Evolutionary conservation across 2,329 filamentous ascomycete species (phyloP).

Genomic region (Chaetomium globosum): DNA sequence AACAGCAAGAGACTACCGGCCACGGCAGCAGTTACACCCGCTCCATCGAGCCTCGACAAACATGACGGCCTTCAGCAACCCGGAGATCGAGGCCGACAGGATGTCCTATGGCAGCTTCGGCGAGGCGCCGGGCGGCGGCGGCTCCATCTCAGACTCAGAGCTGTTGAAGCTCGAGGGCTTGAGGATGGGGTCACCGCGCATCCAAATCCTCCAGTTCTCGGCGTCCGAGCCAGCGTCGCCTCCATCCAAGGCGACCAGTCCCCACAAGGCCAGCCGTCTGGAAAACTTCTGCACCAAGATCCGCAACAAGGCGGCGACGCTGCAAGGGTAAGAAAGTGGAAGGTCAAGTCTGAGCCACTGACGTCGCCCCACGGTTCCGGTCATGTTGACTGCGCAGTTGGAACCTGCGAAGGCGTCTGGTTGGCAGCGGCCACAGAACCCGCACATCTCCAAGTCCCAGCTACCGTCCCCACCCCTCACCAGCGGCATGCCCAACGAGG

Average conservation of each 20-base stretch:
- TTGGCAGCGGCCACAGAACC: constrained; percentile 22
- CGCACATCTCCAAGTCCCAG: constrained; percentile 26
- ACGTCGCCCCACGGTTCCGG: neutral
- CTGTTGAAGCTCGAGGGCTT: constrained; percentile 42
- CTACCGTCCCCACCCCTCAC: constrained; percentile 33
- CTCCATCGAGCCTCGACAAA: constrained; percentile 17
- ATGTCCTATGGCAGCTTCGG: constrained; percentile 16
- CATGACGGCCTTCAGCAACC: constrained; percentile 10
- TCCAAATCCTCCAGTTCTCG: constrained; percentile 30
- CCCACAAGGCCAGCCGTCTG: constrained; percentile 38
- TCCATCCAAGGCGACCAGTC: constrained; percentile 32
- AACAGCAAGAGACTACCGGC: neutral
- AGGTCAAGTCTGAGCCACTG: constrained; percentile 9
- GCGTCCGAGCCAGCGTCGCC: constrained; percentile 33
- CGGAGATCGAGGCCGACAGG: constrained; percentile 12
- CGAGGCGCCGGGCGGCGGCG: constrained; percentile 31
- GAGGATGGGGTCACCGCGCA: constrained; percentile 39
- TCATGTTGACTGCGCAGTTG: constrained; percentile 32
- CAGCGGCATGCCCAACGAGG: constrained; percentile 24
- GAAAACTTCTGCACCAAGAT: constrained; percentile 41
- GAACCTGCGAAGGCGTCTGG: constrained; percentile 15
- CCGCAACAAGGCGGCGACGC: constrained; percentile 37
- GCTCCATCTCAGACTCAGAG: constrained; percentile 41
- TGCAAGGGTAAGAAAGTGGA: constrained; percentile 27
- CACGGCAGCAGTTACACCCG: constrained; percentile 10